Conservation (phyloP, 768 basidiomycete species). For the Candolleomyces aberdarensis region DNA sequence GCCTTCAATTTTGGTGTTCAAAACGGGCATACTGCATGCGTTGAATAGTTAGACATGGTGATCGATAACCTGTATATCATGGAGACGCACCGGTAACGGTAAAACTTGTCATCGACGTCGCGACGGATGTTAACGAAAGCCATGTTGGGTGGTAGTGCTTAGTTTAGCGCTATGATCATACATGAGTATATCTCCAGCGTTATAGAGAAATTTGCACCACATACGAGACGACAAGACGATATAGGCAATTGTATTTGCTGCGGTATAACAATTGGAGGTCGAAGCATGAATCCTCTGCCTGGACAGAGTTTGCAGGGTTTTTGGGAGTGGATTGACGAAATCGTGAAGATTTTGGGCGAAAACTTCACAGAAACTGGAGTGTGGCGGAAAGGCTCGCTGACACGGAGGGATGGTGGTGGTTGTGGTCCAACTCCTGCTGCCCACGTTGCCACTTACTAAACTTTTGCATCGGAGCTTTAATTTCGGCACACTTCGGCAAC, state of each 20-base stretch:
- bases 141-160: constrained; percentile 61
- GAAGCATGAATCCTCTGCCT: constrained; percentile 91
- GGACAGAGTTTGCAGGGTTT: constrained; percentile 52
- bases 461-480: not conserved
- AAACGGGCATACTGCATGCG: constrained; percentile 79
- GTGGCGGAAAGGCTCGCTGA: constrained; percentile 6
- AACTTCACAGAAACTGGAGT: constrained; percentile 18
- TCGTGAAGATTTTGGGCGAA: constrained; percentile 45
- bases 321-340: constrained; percentile 56
- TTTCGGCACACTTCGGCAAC: not conserved
- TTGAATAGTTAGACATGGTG: constrained; percentile 7
- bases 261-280: constrained; percentile 74
- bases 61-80: not conserved
- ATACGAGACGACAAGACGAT: constrained; percentile 53
- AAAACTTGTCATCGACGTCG: constrained; percentile 96
- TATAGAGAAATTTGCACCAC: constrained; percentile 13
- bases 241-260: constrained; percentile 59
- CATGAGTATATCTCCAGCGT: not conserved
- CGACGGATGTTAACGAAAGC: constrained; percentile 93
- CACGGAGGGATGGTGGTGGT: not conserved
- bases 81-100: constrained; percentile 76
- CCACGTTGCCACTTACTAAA: not conserved
- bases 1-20: constrained; percentile 96
- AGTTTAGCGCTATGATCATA: constrained; percentile 52
- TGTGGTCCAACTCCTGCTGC: not conserved